Conservation (phyloP, 202 grass and related monocot species). For the Panicum virgatum region DNA sequence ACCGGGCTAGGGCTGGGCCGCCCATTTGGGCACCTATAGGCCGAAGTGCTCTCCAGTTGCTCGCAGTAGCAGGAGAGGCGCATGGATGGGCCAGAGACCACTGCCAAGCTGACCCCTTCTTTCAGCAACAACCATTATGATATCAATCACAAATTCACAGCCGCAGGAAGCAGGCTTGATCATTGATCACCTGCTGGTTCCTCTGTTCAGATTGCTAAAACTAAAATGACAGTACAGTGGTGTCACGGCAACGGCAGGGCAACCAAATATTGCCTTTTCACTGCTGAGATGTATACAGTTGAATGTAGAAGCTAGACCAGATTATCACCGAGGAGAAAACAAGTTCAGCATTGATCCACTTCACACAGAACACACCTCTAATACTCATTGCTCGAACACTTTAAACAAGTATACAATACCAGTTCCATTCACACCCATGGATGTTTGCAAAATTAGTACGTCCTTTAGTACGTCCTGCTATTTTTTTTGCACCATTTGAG, state of each 20-base stretch:
- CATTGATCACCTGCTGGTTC: neutral
- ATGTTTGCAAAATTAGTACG: neutral
- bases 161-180: conserved; percentile 32
- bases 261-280: neutral
- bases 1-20: too few species aligned
- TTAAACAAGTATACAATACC: neutral
- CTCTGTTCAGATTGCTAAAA: neutral
- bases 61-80: neutral
- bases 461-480: neutral
- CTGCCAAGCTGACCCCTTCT: conserved; percentile 41
- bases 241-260: neutral
- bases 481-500: neutral
- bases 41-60: neutral
- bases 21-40: too few species aligned
- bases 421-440: neutral
- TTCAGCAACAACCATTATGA: conserved; percentile 51
- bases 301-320: neutral
- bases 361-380: neutral
- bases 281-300: neutral
- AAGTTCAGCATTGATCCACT: neutral
- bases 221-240: neutral
- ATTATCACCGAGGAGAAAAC: neutral
- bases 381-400: neutral
- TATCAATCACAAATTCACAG: conserved; percentile 39
- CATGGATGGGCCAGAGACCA: conserved; percentile 35